Evolutionary conservation across 768 basidiomycete species (phyloP).

Genomic region (Lactarius hatsudake): DNA sequence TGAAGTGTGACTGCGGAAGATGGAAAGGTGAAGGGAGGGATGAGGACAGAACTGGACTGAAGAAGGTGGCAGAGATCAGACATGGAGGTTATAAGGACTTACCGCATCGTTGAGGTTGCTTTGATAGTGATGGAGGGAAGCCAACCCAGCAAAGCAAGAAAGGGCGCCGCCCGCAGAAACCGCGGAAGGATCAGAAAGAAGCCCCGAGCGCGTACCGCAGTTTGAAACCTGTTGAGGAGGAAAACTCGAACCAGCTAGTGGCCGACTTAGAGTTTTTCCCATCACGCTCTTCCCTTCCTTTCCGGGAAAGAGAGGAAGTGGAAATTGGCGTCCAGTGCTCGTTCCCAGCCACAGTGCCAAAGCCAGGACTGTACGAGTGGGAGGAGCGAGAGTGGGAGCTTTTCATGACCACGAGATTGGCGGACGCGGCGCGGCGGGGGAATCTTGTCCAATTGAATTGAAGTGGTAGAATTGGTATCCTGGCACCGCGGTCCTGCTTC

Average conservation of each 20-base stretch:
- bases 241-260: background rate
- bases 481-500: conserved; percentile 24
- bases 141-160: conserved; percentile 21
- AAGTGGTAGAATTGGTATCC: conserved; percentile 12
- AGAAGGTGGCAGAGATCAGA: conserved; percentile 12
- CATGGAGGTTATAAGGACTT: conserved; percentile 26
- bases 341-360: background rate
- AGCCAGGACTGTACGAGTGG: background rate
- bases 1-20: conserved; percentile 19
- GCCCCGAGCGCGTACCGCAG: conserved; percentile 22
- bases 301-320: background rate
- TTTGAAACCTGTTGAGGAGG: conserved; percentile 17
- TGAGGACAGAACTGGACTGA: conserved; percentile 12
- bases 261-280: background rate
- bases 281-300: background rate
- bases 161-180: conserved; percentile 26
- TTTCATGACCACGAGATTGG: background rate
- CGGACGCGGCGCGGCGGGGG: background rate
- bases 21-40: conserved; percentile 14
- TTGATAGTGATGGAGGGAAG: conserved; percentile 27
- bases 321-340: background rate
- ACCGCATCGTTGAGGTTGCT: conserved; percentile 26
- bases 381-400: background rate
- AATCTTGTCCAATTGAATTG: conserved; percentile 6
- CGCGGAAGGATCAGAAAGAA: conserved; percentile 27